A percentile compares a stretch with the other conserved stretches of the same genome.
Evolutionary conservation across 2,329 filamentous ascomycete genomes (phyloP).

Genomic region (Xylariaceae sp.): DNA sequence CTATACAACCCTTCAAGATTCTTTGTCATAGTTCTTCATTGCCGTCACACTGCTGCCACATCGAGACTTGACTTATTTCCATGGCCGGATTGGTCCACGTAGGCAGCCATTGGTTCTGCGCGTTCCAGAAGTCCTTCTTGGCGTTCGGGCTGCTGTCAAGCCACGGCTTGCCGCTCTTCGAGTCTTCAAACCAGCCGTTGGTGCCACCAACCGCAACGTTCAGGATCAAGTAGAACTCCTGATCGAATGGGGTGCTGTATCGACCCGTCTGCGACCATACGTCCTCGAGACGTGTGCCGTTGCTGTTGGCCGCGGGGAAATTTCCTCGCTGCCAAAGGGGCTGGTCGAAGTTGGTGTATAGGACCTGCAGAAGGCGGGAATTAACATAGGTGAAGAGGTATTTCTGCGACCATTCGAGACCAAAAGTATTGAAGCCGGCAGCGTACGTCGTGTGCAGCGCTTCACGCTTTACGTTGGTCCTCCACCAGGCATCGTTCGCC

Average conservation of each 20-base stretch:
- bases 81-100: constrained; percentile 73
- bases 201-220: constrained; percentile 77
- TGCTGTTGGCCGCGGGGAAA: constrained; percentile 65
- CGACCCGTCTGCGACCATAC: constrained; percentile 65
- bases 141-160: constrained; percentile 68
- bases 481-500: constrained; percentile 79
- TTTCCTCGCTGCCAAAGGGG: constrained; percentile 69
- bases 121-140: constrained; percentile 76
- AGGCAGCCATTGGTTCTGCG: constrained; percentile 65
- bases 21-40: constrained; percentile 51
- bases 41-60: constrained; percentile 71
- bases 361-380: constrained; percentile 75
- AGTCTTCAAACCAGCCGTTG: constrained; percentile 84
- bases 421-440: constrained; percentile 72
- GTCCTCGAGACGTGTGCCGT: constrained; percentile 67
- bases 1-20: neutral
- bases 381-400: constrained; percentile 89
- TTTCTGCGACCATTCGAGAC: constrained; percentile 84
- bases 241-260: constrained; percentile 72
- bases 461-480: constrained; percentile 75
- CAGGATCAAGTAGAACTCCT: constrained; percentile 74
- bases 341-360: constrained; percentile 74
- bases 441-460: constrained; percentile 77
- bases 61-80: constrained; percentile 70
- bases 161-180: constrained; percentile 75